Evolutionary conservation across 148 eudicot genomes (phyloP).

Genomic region (Arctostaphylos glauca): DNA sequence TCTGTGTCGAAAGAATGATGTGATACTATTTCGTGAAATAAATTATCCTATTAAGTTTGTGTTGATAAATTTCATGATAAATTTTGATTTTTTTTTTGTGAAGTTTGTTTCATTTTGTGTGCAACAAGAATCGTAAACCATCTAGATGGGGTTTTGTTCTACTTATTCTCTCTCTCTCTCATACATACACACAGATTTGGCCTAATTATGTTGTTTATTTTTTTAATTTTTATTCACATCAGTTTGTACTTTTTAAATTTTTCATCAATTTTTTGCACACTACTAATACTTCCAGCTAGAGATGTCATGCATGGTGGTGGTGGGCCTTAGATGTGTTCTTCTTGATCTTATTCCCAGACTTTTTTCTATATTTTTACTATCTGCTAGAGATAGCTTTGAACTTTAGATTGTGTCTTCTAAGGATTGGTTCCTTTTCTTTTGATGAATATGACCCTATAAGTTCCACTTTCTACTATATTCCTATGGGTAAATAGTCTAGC

Average conservation of each 20-base stretch:
- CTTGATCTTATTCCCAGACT: conserved; percentile 13
- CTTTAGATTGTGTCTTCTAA: neutral
- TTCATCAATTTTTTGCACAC: too few species aligned
- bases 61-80: neutral
- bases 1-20: neutral
- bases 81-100: neutral
- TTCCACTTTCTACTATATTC: neutral
- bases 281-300: too few species aligned
- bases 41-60: neutral
- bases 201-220: too few species aligned
- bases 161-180: too few species aligned
- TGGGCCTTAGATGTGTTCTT: neutral
- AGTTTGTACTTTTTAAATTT: too few species aligned
- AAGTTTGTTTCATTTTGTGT: neutral
- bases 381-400: neutral
- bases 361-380: neutral
- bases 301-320: neutral
- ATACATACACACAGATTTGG: too few species aligned
- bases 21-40: neutral
- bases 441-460: neutral
- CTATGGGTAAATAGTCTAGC: neutral
- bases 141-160: too few species aligned
- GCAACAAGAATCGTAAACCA: neutral
- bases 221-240: too few species aligned
- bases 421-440: neutral